Base-by-base conservation (phyloP, 2,329 filamentous ascomycete species). In the Botryotinia convoluta region DNA sequence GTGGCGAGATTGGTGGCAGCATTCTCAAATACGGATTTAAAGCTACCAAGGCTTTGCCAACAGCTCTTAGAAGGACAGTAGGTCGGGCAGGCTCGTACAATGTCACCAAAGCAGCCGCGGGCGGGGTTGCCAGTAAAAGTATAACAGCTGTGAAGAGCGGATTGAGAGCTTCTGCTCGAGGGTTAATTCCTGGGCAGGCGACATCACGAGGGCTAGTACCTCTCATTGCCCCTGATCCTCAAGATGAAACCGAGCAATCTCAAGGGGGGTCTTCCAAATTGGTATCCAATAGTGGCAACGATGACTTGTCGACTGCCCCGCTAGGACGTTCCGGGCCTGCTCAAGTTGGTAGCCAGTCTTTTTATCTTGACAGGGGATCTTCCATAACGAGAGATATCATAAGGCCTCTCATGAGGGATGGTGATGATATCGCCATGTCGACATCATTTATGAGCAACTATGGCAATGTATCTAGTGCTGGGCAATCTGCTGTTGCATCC, bases 361-460 rank as follows among this genome's bases (percentile, higher is more conserved):
- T 65, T 37, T 72, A 72, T 35, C 37, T 72, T n/a, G 61, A 57
- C 29, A 72, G n/a, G 7, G 45, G 45, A 57, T 72, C 69, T 35
- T 72, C 4, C 20, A 12, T 57, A 12, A 39, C 61, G 48, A 72
- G 61, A 45, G 60, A 72, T 72, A 4, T 35, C n/a, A 72, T 65
- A 57, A 61, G 61, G 6, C 69, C 69, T 29, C 32, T 44, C 37
- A 44, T 65, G 61, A 72, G 42, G 29, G 60, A 72, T 45, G 35
- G 69, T 10, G 45, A 45, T 65, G 48, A 72, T 32, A 51, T 12
- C 10, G 20, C n/a, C 9, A 10, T 48, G 22, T 61, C 54, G 14
- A 61, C 39, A 45, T 62, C 45, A 22, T 59, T 35, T 7, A 37
- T 32, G 48, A 44, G 45, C 35, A 64, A 44, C 14, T 72, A 64